Percentiles rank a stretch among this genome's conserved stretches.
Evolutionary conservation across 768 basidiomycete species (phyloP).

Genomic region (Pleurotus pulmonarius): DNA sequence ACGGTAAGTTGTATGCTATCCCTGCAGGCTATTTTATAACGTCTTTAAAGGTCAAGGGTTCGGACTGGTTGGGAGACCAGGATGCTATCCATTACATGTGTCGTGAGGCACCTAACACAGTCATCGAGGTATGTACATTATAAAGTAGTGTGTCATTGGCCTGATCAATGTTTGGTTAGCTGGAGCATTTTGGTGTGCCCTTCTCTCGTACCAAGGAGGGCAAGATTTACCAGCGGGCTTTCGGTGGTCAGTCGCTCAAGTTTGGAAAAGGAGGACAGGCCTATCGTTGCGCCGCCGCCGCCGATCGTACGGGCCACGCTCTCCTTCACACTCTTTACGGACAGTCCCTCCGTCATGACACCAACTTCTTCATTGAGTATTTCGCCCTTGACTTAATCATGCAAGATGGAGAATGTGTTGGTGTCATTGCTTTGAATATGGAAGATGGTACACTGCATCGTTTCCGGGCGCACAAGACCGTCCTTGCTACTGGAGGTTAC

Average conservation of each 20-base stretch:
- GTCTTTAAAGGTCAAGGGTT: constrained; percentile 86
- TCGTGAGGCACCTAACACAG: constrained; percentile 90
- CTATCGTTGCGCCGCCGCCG: constrained; percentile 97
- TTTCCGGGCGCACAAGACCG: constrained; percentile 98
- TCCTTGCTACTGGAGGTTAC: constrained; percentile 97
- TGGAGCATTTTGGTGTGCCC: constrained; percentile 97
- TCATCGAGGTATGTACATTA: constrained; percentile 68
- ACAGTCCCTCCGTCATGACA: constrained; percentile 97
- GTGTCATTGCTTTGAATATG: constrained; percentile 99
- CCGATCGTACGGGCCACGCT: constrained; percentile 98
- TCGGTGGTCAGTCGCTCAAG: constrained; percentile 96
- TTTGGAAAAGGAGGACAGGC: constrained; percentile 99
- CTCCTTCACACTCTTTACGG: constrained; percentile 98
- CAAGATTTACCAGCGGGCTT: constrained; percentile 99
- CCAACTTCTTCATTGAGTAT: constrained; percentile 99
- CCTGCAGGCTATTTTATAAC: constrained; percentile 5
- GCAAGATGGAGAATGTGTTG: constrained; percentile 98
- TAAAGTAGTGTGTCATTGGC: neutral
- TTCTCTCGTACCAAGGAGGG: constrained; percentile 98
- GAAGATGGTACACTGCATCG: constrained; percentile 99
- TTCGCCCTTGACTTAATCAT: constrained; percentile 99
- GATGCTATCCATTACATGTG: constrained; percentile 99
- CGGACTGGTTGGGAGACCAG: constrained; percentile 99
- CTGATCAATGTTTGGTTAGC: constrained; percentile 39
- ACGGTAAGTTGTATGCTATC: constrained; percentile 51